Evolutionary conservation across 2,329 filamentous ascomycete species (phyloP).

Genomic region (Talaromyces marneffei): DNA sequence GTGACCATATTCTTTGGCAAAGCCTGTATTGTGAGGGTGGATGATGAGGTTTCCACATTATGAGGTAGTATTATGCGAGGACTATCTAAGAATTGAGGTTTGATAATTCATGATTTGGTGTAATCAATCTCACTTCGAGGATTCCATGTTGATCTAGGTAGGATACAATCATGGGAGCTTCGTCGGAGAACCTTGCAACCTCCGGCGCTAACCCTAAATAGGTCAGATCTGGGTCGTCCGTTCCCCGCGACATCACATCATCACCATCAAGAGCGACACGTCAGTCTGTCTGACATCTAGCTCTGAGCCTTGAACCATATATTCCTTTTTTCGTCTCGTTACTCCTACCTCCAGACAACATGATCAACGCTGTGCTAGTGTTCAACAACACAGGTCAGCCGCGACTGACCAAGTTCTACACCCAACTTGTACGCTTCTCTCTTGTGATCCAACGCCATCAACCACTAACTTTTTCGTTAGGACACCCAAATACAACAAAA

Average conservation of each 20-base stretch:
- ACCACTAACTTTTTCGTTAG: conserved; percentile 42
- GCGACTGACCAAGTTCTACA: conserved; percentile 96
- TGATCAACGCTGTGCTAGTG: conserved; percentile 98
- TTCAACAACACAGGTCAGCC: conserved; percentile 99
- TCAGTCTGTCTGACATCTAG: background rate
- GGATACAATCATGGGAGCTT: background rate
- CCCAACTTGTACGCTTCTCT: conserved; percentile 65
- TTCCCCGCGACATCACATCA: background rate
- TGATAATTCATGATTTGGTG: background rate
- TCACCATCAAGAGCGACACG: background rate
- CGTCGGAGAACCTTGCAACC: background rate
- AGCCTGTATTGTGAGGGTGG: background rate
- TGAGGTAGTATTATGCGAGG: background rate
- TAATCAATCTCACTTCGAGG: background rate
- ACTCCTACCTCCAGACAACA: too few relatives aligned
- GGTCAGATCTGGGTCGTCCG: background rate
- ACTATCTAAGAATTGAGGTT: background rate
- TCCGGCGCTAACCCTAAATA: conserved; percentile 9
- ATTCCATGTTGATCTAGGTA: background rate
- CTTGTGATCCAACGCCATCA: background rate
- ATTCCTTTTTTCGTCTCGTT: too few relatives aligned
- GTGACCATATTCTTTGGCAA: background rate
- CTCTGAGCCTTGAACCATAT: too few relatives aligned
- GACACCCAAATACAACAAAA: conserved; percentile 96
- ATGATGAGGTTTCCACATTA: background rate